Base-by-base conservation (phyloP, 306 rosid genomes). In the Psophocarpus tetragonolobus region DNA sequence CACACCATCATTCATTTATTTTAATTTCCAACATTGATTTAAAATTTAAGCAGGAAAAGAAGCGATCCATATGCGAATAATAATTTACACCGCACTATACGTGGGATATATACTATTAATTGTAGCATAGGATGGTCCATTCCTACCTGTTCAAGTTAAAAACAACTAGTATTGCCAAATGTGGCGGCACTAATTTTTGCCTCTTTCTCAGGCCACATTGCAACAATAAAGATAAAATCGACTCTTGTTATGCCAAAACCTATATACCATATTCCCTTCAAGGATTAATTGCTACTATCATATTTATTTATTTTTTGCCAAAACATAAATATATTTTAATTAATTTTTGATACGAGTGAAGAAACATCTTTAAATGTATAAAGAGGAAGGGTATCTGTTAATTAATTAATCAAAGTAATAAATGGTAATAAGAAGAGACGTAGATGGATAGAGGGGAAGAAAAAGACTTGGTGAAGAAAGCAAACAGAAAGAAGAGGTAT, bases 121-220 rank as follows among this genome's bases (percentile, higher is more conserved):
- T 36, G 51, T 35, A 71, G 71, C 70, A 20, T 53, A 82, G 85
- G 57, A 53, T 54, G 82, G 85, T 77, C 82, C 79, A 62, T 30
- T 56, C 58, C 66, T 45, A 73, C 41, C 68, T 39, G 38, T 80
- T 15, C 36, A 73, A 64, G 68, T 50, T 80, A 39, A 72, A 72
- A 50, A 62, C 73, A 1, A 69, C 68, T 42, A 72, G 39, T 0
- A n/a, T 57, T 65, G 67, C 83, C 83, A 77, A 78, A 78, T 67
- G 44, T 35, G 42, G 76, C 72, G 50, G 76, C 83, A 66, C 80
- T 83, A 57, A 26, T n/a, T 57, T 76, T 82, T 18, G 9, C 74
- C 24, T 15, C 38, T 35, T 72, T 66, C 15, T 67, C 6, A 20
- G 20, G 41, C 58, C 47, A 9, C 10, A 65, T 56, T 78, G 33